These are phyloP conservation scores for Fusarium sp. DNA, from an alignment of 2,329 filamentous ascomycete genomes.

Conservation along the genomic window DNA sequence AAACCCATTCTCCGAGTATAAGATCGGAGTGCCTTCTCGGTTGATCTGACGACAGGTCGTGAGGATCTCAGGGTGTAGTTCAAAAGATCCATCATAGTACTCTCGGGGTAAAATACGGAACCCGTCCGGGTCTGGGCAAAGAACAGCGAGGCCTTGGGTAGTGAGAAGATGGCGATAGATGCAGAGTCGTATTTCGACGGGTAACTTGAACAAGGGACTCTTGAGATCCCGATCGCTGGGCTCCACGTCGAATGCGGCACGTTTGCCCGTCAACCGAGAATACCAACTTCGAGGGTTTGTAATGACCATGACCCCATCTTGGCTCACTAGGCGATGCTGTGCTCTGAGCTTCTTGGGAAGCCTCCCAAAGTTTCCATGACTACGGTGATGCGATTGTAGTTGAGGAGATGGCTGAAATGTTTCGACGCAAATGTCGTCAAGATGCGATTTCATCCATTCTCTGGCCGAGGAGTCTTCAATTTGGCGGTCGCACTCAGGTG, in stretches of 20 bases:
- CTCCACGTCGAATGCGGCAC: background rate
- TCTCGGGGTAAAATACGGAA: slow-evolving; percentile 12
- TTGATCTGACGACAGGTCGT: slow-evolving; percentile 14
- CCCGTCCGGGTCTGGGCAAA: background rate
- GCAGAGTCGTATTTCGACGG: slow-evolving; percentile 18
- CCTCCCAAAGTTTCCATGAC: background rate
- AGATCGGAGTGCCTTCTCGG: slow-evolving; percentile 10
- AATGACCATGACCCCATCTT: background rate
- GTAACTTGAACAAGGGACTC: slow-evolving; percentile 1
- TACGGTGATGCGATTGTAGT: background rate
- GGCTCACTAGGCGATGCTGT: background rate
- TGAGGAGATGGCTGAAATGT: background rate
- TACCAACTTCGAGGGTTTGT: background rate
- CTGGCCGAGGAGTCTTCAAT: background rate
- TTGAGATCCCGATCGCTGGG: background rate
- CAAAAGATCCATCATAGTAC: background rate
- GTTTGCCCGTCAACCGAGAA: background rate
- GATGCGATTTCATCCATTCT: background rate
- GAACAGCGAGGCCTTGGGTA: background rate
- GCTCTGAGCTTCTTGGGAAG: background rate
- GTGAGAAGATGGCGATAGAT: slow-evolving; percentile 25
- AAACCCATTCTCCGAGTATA: slow-evolving; percentile 24
- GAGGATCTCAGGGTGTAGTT: slow-evolving; percentile 1
- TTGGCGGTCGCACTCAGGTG: background rate
- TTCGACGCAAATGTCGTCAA: background rate